Evolutionary conservation across 106 monocot species (phyloP).

Genomic region (Allium sativum): DNA sequence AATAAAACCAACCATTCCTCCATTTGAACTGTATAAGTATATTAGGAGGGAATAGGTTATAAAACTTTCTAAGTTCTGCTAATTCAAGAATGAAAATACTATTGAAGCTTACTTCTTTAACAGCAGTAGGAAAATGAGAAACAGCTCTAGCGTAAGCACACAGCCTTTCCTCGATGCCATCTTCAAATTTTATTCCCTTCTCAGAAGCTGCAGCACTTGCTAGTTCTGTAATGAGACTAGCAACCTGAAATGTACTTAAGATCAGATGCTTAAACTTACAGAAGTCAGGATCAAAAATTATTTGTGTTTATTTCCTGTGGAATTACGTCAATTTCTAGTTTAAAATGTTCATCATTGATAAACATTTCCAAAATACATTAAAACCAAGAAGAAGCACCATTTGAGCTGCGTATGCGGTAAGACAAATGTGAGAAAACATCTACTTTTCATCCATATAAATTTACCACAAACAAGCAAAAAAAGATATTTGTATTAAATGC

Average conservation of each 20-base stretch:
- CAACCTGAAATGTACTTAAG: conserved; percentile 29
- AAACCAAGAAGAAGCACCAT: background rate
- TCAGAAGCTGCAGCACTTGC: conserved; percentile 71
- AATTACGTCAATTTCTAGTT: too few relatives aligned
- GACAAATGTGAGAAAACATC: too few relatives aligned
- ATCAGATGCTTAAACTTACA: too few relatives aligned
- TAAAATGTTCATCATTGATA: too few relatives aligned
- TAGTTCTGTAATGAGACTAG: conserved; percentile 59
- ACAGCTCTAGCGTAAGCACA: conserved; percentile 90
- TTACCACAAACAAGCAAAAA: background rate
- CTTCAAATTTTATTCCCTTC: conserved; percentile 50
- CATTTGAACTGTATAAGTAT: conserved; percentile 67
- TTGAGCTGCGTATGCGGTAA: background rate
- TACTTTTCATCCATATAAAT: background rate
- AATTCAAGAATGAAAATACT: background rate
- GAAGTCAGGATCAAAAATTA: too few relatives aligned
- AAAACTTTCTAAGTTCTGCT: background rate
- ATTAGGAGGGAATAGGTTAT: background rate
- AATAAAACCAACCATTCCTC: conserved; percentile 98
- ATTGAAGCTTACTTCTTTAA: conserved; percentile 51
- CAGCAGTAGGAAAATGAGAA: conserved; percentile 89
- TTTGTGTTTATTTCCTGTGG: too few relatives aligned
- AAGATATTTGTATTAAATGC: background rate
- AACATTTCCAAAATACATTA: background rate
- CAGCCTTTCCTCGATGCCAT: conserved; percentile 66